Percentiles rank a stretch among this genome's conserved stretches.
phyloP scores from a whole-genome alignment of 2,329 filamentous ascomycete genomes.

The Microsporum audouinii region DNA sequence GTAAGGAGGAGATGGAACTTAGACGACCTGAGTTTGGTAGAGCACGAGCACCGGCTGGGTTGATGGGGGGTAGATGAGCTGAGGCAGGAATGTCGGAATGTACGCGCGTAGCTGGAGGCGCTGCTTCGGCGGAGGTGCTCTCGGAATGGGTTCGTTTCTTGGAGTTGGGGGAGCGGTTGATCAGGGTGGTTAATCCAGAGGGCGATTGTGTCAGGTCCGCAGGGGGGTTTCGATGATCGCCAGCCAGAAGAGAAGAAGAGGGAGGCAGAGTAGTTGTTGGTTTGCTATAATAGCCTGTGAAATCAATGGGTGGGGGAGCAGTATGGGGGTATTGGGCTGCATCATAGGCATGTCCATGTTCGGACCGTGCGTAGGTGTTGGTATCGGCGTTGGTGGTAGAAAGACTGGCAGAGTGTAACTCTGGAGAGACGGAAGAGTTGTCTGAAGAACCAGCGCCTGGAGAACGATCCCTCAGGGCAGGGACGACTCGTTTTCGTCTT shows the following conservation, averaged over 20 bases:
- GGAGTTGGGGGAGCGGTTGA: constrained; percentile 19
- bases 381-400: constrained; percentile 20
- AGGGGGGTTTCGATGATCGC: background rate
- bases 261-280: constrained; percentile 22
- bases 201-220: constrained; percentile 12
- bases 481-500: constrained; percentile 84
- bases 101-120: constrained; percentile 15
- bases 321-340: constrained; percentile 14
- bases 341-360: constrained; percentile 15
- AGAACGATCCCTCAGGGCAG: constrained; percentile 49
- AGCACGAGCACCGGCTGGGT: constrained; percentile 12
- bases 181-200: constrained; percentile 3
- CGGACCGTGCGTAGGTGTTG: constrained; percentile 23
- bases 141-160: constrained; percentile 31
- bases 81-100: constrained; percentile 24
- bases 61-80: constrained; percentile 31
- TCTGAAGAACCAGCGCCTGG: constrained; percentile 33
- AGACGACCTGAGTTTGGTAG: constrained; percentile 45
- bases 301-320: constrained; percentile 40
- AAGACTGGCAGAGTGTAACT: constrained; percentile 27
- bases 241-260: constrained; percentile 12
- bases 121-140: constrained; percentile 20
- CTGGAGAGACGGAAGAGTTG: constrained; percentile 34
- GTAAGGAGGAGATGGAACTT: constrained; percentile 63
- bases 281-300: constrained; percentile 36